Base-by-base conservation (phyloP, 306 rosid species). In the Glycine tomentella region DNA sequence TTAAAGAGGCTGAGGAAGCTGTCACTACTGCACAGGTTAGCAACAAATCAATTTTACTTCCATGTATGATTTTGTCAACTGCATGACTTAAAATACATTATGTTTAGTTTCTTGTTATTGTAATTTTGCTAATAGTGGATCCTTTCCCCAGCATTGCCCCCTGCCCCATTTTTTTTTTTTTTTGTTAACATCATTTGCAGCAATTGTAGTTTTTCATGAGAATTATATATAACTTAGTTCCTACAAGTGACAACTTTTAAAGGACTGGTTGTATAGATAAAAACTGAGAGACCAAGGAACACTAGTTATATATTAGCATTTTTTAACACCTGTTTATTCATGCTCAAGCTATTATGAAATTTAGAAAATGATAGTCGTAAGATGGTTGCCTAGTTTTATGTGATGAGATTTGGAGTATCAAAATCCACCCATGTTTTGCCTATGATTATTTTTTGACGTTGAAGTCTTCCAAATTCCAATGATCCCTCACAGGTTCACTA, bases 1-100 rank as follows among this genome's bases (percentile, higher is more conserved):
- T 96, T 65, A 91, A 83, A 87, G 99, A 93, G 88, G 91, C 99
- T 31, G 98, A 96, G 86, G 98, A 92, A 69, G 93, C 93, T 86
- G 91, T 93, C 55, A 80, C 84, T 63, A 78, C 82, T 78, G 89
- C 97, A 55, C 93, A 96, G 97, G 99, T 96, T 61, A 17, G 95
- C 86, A 66, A 69, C 20, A 4, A 44, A 58, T 72, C 77, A 72
- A 40, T 11, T 49, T 66, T 13, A 20, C 58, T 70, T 42, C 75
- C 49, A n/a, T 42, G 31, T 63, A 64, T 75, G 20, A 8, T 82
- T 9, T 49, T 40, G 40, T 74, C 45, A 44, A 25, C 56, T 56
- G 44, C 33, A 11, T 12, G n/a, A 20, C 68, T 71, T 70, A 25
- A 17, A 50, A 57, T 61, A 73, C 17, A 16, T 63, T 72, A 63